Conservation (phyloP, 2,329 filamentous ascomycete species). For the Clonostachys byssicola region DNA sequence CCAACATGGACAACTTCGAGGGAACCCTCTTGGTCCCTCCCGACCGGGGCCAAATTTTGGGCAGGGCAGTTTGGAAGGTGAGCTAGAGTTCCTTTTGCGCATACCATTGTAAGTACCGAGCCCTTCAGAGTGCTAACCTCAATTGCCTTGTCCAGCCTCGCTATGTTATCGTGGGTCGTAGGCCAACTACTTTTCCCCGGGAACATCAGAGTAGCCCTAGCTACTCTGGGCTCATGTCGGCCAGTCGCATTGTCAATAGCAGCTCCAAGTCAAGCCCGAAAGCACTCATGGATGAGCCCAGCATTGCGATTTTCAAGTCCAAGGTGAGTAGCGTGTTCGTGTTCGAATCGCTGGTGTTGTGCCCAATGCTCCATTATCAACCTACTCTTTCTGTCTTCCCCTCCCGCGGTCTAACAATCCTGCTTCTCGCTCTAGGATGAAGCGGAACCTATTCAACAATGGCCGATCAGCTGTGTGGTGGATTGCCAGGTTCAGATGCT, state of each 20-base stretch:
- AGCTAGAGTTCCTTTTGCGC: conserved; percentile 4
- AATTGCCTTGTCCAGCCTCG: conserved; percentile 36
- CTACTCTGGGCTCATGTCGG: conserved; percentile 33
- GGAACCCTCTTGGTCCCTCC: conserved; percentile 45
- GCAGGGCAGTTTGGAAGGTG: conserved; percentile 49
- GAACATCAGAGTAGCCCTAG: conserved; percentile 28
- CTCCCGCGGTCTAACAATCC: too few species aligned
- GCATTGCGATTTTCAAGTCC: conserved; percentile 51
- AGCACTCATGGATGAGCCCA: conserved; percentile 33
- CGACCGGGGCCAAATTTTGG: conserved; percentile 44
- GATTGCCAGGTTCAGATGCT: conserved; percentile 57
- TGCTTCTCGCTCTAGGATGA: conserved; percentile 27
- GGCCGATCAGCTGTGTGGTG: conserved; percentile 44
- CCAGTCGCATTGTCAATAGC: conserved; percentile 22
- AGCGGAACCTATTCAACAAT: conserved; percentile 47
- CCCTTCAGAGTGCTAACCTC: not conserved
- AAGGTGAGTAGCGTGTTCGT: conserved; percentile 32
- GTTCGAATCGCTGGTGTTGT: too few species aligned
- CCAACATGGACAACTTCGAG: conserved; percentile 32
- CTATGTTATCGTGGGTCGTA: conserved; percentile 51
- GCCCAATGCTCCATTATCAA: too few species aligned
- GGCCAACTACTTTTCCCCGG: conserved; percentile 17
- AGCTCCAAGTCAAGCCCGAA: conserved; percentile 28
- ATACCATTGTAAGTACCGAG: too few species aligned
- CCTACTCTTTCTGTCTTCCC: too few species aligned